Base-by-base conservation (phyloP, 73 alveolate species). In the Paramecium primaurelia region DNA sequence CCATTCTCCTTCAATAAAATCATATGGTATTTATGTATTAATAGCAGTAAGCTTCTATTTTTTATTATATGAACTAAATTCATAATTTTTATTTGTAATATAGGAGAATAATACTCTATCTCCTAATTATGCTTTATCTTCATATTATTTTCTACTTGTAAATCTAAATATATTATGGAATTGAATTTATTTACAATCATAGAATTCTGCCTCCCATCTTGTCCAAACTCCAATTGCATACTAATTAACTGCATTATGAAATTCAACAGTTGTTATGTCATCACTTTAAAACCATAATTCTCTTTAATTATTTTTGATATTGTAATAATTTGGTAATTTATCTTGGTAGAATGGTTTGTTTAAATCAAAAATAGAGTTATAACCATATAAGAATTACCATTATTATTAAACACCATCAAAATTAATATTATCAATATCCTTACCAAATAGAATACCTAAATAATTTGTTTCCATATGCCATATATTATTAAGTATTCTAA, bases 181-280 rank as follows among this genome's bases (percentile, higher is more conserved):
- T 32, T 40, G 75, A 22, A 32, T 47, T 80, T 28, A 12, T 25
- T 49, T 80, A 14, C 26, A 26, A 2, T 47, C 47, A 80, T 44
- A 42, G 51, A 80, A 80, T 14, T 28, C 91, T 3, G 47, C n/a
- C 18, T 40, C 18, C 88, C 88, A 75, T 42, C 88, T 75, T 22
- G 88, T 75, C 88, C 88, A 75, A 75, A 75, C 88, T 36, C 88
- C 88, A 8, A 75, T 38, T 2, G 88, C 38, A 75, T 75, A 75
- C 28, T 75, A 20, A 75, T 75, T 42, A 3, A 75, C 16, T 1
- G 88, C 37, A 16, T 34, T 71, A 75, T 75, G 20, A 37, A 75
- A n/a, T n/a, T 75, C 88, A 75, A 14, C 64, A 36, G 60, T 10
- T 11, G 49, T 64, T 28, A 14, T 14, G 20, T 75, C 88, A 11